phyloP scores from a whole-genome alignment of 768 basidiomycete genomes.

The Mycena capillaripes region DNA sequence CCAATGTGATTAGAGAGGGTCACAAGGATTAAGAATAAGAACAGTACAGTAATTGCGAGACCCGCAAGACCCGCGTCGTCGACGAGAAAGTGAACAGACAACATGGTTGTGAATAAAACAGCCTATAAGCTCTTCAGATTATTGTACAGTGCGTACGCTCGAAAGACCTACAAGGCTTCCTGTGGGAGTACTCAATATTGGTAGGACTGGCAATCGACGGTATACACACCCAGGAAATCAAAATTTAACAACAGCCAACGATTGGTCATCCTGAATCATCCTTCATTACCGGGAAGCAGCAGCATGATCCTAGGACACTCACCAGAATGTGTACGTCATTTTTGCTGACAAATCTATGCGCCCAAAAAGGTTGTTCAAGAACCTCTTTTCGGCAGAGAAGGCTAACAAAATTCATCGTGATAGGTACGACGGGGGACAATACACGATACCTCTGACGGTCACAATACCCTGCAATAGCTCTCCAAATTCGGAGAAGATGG shows the following conservation, averaged over 20 bases:
- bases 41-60: constrained; percentile 63
- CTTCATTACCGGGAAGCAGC: constrained; percentile 54
- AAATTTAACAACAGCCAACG: constrained; percentile 27
- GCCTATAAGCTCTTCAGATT: constrained; percentile 40
- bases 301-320: constrained; percentile 57
- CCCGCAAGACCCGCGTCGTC: constrained; percentile 60
- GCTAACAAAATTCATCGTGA: constrained; percentile 43
- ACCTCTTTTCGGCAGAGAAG: constrained; percentile 85
- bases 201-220: too few species aligned
- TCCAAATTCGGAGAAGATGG: constrained; percentile 87
- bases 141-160: too few species aligned
- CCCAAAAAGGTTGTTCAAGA: constrained; percentile 79
- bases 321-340: constrained; percentile 71
- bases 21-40: not conserved
- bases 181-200: not conserved
- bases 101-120: constrained; percentile 70
- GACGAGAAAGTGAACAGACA: constrained; percentile 63
- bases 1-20: not conserved
- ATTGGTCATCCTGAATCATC: constrained; percentile 64
- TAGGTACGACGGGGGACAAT: not conserved
- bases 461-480: constrained; percentile 91
- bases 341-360: constrained; percentile 85
- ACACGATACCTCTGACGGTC: constrained; percentile 73
- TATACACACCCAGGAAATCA: constrained; percentile 26
- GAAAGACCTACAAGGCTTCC: constrained; percentile 18